phyloP scores from a whole-genome alignment of 1,139 yeast genomes.

The Meyerozyma guilliermondii region DNA sequence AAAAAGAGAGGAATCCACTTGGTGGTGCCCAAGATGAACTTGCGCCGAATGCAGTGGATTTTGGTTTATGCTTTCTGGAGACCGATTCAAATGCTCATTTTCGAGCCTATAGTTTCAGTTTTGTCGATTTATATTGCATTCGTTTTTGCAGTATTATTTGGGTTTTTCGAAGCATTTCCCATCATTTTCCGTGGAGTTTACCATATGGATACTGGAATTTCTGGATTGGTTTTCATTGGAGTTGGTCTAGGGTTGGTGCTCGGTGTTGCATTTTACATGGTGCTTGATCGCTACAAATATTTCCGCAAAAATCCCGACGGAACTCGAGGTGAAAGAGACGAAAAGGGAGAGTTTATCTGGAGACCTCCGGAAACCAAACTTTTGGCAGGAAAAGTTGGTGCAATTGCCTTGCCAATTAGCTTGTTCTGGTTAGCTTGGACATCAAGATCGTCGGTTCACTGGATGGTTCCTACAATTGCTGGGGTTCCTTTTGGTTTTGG shows the following conservation, averaged over 20 bases:
- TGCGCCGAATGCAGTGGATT: conserved; percentile 17
- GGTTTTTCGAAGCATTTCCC: conserved; percentile 76
- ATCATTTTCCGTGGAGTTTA: conserved; percentile 63
- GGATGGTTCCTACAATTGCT: conserved; percentile 76
- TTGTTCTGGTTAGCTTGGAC: conserved; percentile 86
- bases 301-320: conserved; percentile 63
- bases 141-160: conserved; percentile 69
- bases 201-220: conserved; percentile 51
- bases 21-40: conserved; percentile 22
- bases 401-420: conserved; percentile 60
- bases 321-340: conserved; percentile 51
- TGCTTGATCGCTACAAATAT: conserved; percentile 41
- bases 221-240: conserved; percentile 66
- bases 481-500: conserved; percentile 78
- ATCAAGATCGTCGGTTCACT: conserved; percentile 57
- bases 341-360: conserved; percentile 43
- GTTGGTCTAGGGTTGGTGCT: conserved; percentile 59
- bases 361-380: conserved; percentile 36
- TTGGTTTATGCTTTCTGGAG: conserved; percentile 47
- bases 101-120: conserved; percentile 66
- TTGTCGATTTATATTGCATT: conserved; percentile 66
- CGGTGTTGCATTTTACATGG: conserved; percentile 50
- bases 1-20: conserved; percentile 50
- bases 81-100: conserved; percentile 59
- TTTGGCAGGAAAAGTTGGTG: conserved; percentile 50